Percentiles rank a stretch among this genome's conserved stretches.
Conservation (phyloP, 495 filamentous ascomycete species). For the Aspergillus cavernicola region DNA sequence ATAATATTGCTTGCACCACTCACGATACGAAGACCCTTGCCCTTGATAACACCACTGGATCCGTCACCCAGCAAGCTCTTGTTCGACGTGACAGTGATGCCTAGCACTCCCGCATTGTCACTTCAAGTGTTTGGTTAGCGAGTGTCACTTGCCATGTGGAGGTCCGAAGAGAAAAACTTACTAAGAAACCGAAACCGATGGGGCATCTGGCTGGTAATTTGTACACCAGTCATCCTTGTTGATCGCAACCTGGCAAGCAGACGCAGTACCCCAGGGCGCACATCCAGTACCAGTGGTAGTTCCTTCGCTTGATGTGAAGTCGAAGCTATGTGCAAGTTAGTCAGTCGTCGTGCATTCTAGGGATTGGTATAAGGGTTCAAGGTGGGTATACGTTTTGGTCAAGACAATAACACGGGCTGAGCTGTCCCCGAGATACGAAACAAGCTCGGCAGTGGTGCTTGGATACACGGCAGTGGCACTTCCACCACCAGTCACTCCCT, state of each 20-base stretch:
- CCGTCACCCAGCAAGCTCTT: conserved; percentile 43
- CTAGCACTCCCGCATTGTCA: conserved; percentile 39
- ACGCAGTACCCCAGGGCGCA: conserved; percentile 41
- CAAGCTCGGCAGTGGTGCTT: conserved; percentile 34
- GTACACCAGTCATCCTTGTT: conserved; percentile 47
- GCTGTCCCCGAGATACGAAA: conserved; percentile 36
- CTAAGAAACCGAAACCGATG: conserved; percentile 35
- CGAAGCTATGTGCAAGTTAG: conserved; percentile 20
- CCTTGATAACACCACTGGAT: conserved; percentile 36
- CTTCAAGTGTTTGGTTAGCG: background rate
- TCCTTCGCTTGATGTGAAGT: conserved; percentile 44
- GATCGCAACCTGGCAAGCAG: conserved; percentile 50
- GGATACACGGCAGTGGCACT: conserved; percentile 37
- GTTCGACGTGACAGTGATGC: conserved; percentile 43
- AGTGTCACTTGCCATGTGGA: background rate
- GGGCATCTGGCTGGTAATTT: conserved; percentile 37
- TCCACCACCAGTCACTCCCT: conserved; percentile 40
- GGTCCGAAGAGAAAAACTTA: conserved; percentile 1
- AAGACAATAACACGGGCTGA: conserved; percentile 36
- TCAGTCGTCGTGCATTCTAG: background rate
- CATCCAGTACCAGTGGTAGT: conserved; percentile 40
- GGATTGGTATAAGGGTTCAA: background rate
- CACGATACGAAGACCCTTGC: conserved; percentile 42
- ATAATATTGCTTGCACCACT: conserved; percentile 44
- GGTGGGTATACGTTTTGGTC: conserved; percentile 21